Conservation (phyloP, 306 rosid genomes). For the Hippophae rhamnoides region DNA sequence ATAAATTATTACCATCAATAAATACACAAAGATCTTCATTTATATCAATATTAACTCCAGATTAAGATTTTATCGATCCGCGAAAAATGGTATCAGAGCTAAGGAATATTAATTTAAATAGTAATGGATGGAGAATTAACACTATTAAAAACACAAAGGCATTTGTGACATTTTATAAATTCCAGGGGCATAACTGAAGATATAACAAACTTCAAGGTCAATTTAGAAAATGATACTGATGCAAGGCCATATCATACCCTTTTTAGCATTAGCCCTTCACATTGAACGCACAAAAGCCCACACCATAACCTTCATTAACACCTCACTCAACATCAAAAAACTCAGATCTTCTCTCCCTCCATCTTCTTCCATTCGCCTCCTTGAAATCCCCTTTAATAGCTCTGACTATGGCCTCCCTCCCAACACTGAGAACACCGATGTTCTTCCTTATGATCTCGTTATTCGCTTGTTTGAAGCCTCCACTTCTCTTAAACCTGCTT, state of each 20-base stretch:
- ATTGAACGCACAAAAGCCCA: slow-evolving; percentile 19
- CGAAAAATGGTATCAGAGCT: no score
- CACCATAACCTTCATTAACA: slow-evolving; percentile 34
- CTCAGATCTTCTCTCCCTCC: slow-evolving; percentile 40
- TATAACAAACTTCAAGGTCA: no score
- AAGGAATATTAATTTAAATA: no score
- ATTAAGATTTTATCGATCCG: no score
- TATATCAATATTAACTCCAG: no score
- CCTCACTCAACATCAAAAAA: slow-evolving; percentile 37
- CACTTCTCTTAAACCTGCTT: slow-evolving; percentile 23
- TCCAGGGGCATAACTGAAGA: no score
- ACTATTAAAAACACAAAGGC: no score
- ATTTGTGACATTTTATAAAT: no score
- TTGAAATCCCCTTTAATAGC: slow-evolving; percentile 36
- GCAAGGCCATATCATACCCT: slow-evolving; percentile 67
- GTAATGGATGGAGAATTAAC: no score
- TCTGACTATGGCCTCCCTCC: slow-evolving; percentile 53
- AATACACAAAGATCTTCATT: no score
- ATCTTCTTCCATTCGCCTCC: slow-evolving; percentile 35
- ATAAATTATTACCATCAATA: no score
- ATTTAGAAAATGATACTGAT: no score
- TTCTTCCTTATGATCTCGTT: slow-evolving; percentile 44
- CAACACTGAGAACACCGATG: slow-evolving; percentile 48
- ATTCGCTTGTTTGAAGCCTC: slow-evolving; percentile 45
- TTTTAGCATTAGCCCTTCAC: slow-evolving; percentile 41